phyloP scores from a whole-genome alignment of 148 eudicot genomes.

The Vaccinium macrocarpon region DNA sequence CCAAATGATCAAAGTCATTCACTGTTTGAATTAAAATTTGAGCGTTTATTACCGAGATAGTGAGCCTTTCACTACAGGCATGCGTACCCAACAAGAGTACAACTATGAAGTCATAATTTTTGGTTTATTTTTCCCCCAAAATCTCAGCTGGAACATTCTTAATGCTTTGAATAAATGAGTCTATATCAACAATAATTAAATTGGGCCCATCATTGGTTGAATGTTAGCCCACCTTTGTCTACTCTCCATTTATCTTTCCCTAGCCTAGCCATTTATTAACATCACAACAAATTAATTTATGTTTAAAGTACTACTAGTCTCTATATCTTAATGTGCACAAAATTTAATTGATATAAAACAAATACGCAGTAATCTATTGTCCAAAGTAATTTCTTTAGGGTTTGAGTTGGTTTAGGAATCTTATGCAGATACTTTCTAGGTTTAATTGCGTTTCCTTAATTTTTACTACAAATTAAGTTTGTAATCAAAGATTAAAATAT shows the following conservation, averaged over 20 bases:
- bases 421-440: not conserved
- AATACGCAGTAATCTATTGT: not conserved
- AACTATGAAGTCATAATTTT: not conserved
- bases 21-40: too few species aligned
- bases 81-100: not conserved
- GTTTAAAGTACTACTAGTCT: not conserved
- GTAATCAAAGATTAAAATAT: not conserved
- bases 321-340: not conserved
- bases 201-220: slow-evolving; percentile 16
- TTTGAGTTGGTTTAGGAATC: not conserved
- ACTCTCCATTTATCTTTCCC: not conserved
- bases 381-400: not conserved
- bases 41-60: too few species aligned
- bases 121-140: not conserved
- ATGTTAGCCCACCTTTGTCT: slow-evolving; percentile 18
- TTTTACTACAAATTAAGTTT: too few species aligned
- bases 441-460: not conserved
- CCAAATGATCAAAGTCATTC: too few species aligned
- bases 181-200: slow-evolving; percentile 21
- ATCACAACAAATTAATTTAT: not conserved
- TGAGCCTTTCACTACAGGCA: too few species aligned
- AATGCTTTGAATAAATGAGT: slow-evolving; percentile 27
- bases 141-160: slow-evolving; percentile 20
- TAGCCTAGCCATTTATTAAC: slow-evolving; percentile 4
- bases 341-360: not conserved